phyloP scores from a whole-genome alignment of 257 asterid genomes.

The Coffea canephora region DNA sequence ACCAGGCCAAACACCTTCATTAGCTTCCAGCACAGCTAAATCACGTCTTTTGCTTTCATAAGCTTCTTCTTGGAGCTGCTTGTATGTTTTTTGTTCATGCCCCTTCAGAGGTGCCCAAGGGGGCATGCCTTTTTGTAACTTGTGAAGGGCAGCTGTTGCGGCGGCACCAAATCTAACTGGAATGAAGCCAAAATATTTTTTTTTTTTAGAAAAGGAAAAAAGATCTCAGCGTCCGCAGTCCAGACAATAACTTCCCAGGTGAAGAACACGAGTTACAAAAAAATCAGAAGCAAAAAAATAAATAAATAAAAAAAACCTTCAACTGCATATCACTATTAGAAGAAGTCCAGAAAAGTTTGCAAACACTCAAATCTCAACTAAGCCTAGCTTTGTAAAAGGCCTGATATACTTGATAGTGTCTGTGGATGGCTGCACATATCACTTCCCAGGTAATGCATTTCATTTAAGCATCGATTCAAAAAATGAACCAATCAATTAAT shows the following conservation, averaged over 20 bases:
- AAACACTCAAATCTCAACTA: background rate
- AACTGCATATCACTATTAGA: background rate
- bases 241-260: background rate
- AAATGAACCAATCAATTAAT: background rate
- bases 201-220: too few relatives aligned
- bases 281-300: background rate
- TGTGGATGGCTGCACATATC: background rate
- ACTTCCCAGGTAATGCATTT: background rate
- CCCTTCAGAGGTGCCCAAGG: slow-evolving; percentile 99
- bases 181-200: slow-evolving; percentile 17
- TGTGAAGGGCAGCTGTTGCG: slow-evolving; percentile 85
- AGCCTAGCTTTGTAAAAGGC: background rate
- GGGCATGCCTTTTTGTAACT: slow-evolving; percentile 85
- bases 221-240: slow-evolving; percentile 3
- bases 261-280: background rate
- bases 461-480: background rate
- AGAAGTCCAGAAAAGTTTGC: background rate
- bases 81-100: slow-evolving; percentile 75
- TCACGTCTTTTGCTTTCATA: slow-evolving; percentile 82
- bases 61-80: slow-evolving; percentile 92
- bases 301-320: too few relatives aligned
- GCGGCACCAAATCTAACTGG: slow-evolving; percentile 92
- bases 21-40: slow-evolving; percentile 86
- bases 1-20: slow-evolving; percentile 93
- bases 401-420: background rate